Evolutionary conservation across 345 rosid genomes (phyloP).

Genomic region (Melaleuca alternifolia): DNA sequence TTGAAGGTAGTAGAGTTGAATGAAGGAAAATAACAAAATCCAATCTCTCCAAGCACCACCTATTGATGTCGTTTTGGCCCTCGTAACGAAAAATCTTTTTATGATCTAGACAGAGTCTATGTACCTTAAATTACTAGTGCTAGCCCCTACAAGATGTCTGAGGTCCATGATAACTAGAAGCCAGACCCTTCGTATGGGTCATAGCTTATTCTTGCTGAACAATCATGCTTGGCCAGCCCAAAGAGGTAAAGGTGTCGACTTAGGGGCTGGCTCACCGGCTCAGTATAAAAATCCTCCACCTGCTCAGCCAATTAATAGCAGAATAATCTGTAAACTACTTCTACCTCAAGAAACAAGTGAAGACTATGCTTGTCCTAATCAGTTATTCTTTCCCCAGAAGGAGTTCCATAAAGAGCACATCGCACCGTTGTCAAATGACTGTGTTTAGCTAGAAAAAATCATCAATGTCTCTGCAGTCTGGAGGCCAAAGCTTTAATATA

Average conservation of each 20-base stretch:
- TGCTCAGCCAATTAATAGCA: not conserved
- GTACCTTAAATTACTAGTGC: not conserved
- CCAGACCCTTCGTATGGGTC: not conserved
- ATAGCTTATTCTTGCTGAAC: not conserved
- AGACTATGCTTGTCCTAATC: not conserved
- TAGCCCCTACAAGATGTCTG: not conserved
- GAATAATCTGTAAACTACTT: not conserved
- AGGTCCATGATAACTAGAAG: not conserved
- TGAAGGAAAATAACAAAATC: not conserved
- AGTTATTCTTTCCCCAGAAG: not conserved
- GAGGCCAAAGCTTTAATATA: not conserved
- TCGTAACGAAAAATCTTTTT: not conserved
- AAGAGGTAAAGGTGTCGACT: not conserved
- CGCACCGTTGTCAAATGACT: not conserved
- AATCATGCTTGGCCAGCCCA: not conserved
- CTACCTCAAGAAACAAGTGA: not conserved
- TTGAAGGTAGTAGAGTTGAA: not conserved
- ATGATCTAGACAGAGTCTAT: not conserved
- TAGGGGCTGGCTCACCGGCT: fast-evolving
- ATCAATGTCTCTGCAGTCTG: not conserved
- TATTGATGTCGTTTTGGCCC: not conserved
- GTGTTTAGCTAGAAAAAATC: not conserved
- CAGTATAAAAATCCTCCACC: not conserved
- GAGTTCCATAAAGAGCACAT: not conserved
- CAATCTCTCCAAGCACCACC: not conserved